A percentile compares a stretch with the other conserved stretches of the same genome.
Conservation (phyloP, 208 protist species). For the Phytomonas sp. region DNA sequence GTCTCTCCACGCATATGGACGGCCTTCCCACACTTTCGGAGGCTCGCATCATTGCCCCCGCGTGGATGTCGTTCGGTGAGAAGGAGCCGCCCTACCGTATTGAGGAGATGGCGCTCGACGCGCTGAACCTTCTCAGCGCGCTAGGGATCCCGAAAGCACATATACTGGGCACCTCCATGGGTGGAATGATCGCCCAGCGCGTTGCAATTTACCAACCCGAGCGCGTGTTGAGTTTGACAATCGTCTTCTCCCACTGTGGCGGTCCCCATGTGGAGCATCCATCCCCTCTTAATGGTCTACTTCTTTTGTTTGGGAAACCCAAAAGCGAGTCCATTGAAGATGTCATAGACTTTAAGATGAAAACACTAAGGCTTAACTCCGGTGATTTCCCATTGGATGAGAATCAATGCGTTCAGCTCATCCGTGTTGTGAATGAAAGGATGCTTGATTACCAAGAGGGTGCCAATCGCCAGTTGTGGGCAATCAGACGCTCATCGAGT, state of each 20-base stretch:
- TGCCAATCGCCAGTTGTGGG: conserved; percentile 41
- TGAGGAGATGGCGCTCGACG: conserved; percentile 66
- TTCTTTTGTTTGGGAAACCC: conserved; percentile 26
- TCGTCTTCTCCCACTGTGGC: conserved; percentile 48
- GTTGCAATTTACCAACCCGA: conserved; percentile 48
- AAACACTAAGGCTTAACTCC: conserved; percentile 28
- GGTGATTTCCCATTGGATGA: conserved; percentile 19
- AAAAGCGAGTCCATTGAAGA: conserved; percentile 37
- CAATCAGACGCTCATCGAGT: conserved; percentile 44
- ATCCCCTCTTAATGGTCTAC: conserved; percentile 22
- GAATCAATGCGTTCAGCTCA: conserved; percentile 20
- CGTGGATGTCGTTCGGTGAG: conserved; percentile 35
- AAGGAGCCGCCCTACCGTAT: conserved; percentile 38
- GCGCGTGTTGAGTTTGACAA: conserved; percentile 45
- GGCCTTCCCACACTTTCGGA: conserved; percentile 13
- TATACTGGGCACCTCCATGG: conserved; percentile 67
- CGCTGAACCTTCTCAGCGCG: conserved; percentile 37
- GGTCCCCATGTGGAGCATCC: conserved; percentile 27
- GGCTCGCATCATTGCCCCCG: conserved; percentile 36
- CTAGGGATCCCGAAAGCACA: conserved; percentile 51
- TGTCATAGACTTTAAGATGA: conserved; percentile 28
- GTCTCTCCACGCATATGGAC: conserved; percentile 48
- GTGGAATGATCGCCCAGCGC: conserved; percentile 75
- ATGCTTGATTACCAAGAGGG: conserved; percentile 7
- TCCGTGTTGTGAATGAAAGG: conserved; percentile 16